Percentiles rank a stretch among this genome's conserved stretches.
phyloP scores from a whole-genome alignment of 2,329 filamentous ascomycete species.

The Xylaria sp. region DNA sequence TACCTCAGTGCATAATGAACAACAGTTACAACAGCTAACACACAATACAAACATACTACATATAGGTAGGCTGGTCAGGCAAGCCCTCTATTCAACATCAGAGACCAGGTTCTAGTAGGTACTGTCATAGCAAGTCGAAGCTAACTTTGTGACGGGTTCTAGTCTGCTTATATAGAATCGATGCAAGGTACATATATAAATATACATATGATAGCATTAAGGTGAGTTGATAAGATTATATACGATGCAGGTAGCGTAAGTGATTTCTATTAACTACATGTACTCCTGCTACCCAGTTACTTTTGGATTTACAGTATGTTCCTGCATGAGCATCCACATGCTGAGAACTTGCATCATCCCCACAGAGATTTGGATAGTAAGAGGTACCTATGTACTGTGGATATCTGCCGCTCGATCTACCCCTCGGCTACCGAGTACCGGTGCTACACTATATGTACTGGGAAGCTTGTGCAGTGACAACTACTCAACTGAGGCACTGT shows the following conservation, averaged over 20 bases:
- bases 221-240: neutral
- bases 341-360: conserved; percentile 3
- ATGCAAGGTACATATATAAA: neutral
- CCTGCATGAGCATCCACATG: conserved; percentile 24
- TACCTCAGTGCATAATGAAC: neutral
- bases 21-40: neutral
- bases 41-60: neutral
- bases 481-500: too few species aligned
- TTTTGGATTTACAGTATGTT: conserved; percentile 19
- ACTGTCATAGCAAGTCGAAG: too few species aligned
- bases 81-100: neutral
- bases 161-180: neutral
- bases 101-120: too few species aligned
- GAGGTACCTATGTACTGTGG: neutral
- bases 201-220: neutral
- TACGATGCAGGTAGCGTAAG: neutral
- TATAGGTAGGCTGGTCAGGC: neutral
- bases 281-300: neutral
- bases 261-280: neutral
- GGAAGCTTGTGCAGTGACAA: too few species aligned
- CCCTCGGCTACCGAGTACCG: neutral
- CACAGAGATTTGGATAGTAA: neutral
- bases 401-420: neutral
- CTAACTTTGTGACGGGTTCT: too few species aligned
- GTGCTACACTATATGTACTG: neutral